These are phyloP conservation scores for Serendipita sp. DNA, from an alignment of 768 basidiomycete species.

Conservation along the genomic window DNA sequence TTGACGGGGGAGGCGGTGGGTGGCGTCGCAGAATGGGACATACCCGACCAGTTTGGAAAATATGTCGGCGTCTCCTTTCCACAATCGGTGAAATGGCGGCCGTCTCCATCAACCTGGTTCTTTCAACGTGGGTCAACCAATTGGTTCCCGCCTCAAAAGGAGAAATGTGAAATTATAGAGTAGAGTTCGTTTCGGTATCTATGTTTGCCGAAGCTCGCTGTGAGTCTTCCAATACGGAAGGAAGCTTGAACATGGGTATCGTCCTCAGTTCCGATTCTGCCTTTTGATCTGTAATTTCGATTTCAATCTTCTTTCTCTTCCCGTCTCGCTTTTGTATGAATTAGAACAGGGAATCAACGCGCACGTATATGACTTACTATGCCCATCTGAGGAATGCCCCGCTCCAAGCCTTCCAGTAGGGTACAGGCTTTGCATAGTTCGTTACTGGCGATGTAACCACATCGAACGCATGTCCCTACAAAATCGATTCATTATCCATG, in stretches of 20 bases:
- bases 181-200: not conserved
- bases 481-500: not conserved
- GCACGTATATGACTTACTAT: conserved; percentile 14
- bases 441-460: conserved; percentile 93
- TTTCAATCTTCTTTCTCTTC: not conserved
- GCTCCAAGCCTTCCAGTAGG: conserved; percentile 75
- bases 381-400: conserved; percentile 41
- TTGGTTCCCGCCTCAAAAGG: too few species aligned
- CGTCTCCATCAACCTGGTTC: too few species aligned
- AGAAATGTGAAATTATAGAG: not conserved
- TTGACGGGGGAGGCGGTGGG: too few species aligned
- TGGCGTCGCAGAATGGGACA: too few species aligned
- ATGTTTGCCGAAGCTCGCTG: not conserved
- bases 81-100: too few species aligned
- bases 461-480: conserved; percentile 78
- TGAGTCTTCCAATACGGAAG: not conserved
- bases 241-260: conserved; percentile 3
- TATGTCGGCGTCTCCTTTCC: too few species aligned
- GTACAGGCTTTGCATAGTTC: conserved; percentile 93
- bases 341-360: not conserved
- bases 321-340: not conserved
- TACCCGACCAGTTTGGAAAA: too few species aligned
- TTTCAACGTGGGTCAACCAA: too few species aligned
- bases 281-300: not conserved
- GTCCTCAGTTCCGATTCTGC: not conserved